phyloP scores from a whole-genome alignment of 2,329 filamentous ascomycete species.

The Diplodia mutila region DNA sequence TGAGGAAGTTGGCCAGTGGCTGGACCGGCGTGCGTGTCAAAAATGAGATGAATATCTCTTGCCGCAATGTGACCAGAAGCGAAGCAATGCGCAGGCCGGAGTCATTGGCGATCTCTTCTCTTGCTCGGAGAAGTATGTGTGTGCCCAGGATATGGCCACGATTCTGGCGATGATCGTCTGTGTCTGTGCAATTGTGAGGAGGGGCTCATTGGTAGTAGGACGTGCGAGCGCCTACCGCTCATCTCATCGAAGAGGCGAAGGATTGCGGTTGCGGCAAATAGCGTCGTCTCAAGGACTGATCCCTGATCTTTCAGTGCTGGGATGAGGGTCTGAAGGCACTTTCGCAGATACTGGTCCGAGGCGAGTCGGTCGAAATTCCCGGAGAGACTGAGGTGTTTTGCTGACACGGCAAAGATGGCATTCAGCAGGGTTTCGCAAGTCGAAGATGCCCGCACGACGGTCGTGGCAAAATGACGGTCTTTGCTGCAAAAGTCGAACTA shows the following conservation, averaged over 20 bases:
- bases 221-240: constrained; percentile 36
- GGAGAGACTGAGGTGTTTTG: constrained; percentile 47
- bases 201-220: neutral
- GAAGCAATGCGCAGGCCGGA: constrained; percentile 42
- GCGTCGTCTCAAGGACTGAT: constrained; percentile 45
- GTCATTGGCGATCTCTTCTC: constrained; percentile 29
- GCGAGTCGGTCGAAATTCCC: constrained; percentile 40
- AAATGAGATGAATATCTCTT: constrained; percentile 42
- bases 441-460: constrained; percentile 42
- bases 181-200: constrained; percentile 28
- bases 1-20: neutral
- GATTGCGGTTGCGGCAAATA: constrained; percentile 48
- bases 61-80: constrained; percentile 43
- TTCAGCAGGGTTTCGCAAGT: constrained; percentile 47
- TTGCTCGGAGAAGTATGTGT: constrained; percentile 31
- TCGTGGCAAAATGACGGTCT: constrained; percentile 39
- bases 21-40: neutral
- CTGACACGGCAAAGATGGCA: constrained; percentile 49
- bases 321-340: constrained; percentile 47
- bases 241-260: constrained; percentile 48
- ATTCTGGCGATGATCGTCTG: constrained; percentile 38
- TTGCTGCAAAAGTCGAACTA: constrained; percentile 44
- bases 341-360: constrained; percentile 47
- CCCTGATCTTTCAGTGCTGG: constrained; percentile 45
- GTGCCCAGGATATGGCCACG: constrained; percentile 45